Evolutionary conservation across 2,329 filamentous ascomycete genomes (phyloP).

Genomic region (Nannizzia gypsea): DNA sequence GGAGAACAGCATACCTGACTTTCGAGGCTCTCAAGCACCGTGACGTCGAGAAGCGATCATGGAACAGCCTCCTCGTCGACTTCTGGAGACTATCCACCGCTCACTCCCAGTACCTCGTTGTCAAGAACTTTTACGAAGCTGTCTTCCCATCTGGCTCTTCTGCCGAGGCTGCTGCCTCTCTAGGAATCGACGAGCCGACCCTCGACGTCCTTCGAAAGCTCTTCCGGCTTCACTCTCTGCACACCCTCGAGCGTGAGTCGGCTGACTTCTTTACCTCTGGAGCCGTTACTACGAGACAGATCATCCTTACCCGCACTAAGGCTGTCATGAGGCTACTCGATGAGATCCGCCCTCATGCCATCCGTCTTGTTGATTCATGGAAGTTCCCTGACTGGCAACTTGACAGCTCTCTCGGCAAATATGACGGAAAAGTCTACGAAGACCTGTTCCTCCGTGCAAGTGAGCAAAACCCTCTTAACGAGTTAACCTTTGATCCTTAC

Average conservation of each 20-base stretch:
- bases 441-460: constrained; percentile 63
- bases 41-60: constrained; percentile 62
- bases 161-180: constrained; percentile 34
- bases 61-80: constrained; percentile 66
- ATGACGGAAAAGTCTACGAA: constrained; percentile 65
- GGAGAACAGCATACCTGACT: constrained; percentile 61
- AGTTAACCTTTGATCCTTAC: constrained; percentile 60
- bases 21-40: constrained; percentile 65
- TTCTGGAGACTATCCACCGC: constrained; percentile 67
- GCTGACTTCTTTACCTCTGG: constrained; percentile 60
- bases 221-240: constrained; percentile 53
- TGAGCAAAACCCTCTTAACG: constrained; percentile 61
- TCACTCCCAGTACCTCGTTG: constrained; percentile 64
- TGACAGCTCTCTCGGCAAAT: constrained; percentile 56
- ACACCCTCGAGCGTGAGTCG: constrained; percentile 57
- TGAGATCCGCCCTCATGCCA: constrained; percentile 61
- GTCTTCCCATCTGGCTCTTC: constrained; percentile 42
- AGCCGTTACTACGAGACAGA: constrained; percentile 60
- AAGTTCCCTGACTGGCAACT: constrained; percentile 68
- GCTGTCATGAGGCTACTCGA: constrained; percentile 58
- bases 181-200: constrained; percentile 44
- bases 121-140: constrained; percentile 66
- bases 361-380: constrained; percentile 62
- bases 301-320: constrained; percentile 55
- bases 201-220: constrained; percentile 51